Conservation (phyloP, 805 yeast species). For the Candida stauntonica region DNA sequence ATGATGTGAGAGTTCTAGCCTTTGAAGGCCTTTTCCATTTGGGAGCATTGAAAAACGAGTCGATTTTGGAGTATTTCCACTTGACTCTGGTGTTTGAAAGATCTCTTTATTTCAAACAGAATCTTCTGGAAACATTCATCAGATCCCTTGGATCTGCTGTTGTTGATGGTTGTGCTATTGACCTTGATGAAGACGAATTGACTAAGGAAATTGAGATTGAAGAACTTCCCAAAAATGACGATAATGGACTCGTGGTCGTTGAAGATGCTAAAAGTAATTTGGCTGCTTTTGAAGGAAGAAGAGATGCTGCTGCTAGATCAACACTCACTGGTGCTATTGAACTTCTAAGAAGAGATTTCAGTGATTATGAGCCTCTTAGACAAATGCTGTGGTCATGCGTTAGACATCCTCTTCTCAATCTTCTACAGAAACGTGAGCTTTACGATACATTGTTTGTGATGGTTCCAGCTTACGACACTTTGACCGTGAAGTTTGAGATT, state of each 20-base stretch:
- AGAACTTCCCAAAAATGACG: slow-evolving; percentile 17
- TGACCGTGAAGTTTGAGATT: slow-evolving; percentile 55
- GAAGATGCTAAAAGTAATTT: slow-evolving; percentile 48
- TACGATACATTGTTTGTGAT: slow-evolving; percentile 65
- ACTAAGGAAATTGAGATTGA: slow-evolving; percentile 14
- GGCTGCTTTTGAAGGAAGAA: slow-evolving; percentile 44
- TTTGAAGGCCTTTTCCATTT: slow-evolving; percentile 62
- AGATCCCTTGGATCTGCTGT: slow-evolving; percentile 64
- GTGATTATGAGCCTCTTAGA: slow-evolving; percentile 51
- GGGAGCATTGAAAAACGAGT: slow-evolving; percentile 72
- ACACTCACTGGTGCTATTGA: slow-evolving; percentile 64
- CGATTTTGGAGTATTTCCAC: slow-evolving; percentile 59
- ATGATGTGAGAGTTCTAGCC: slow-evolving; percentile 60
- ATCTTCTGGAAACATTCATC: slow-evolving; percentile 43
- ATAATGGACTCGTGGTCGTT: slow-evolving; percentile 44
- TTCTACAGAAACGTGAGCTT: slow-evolving; percentile 56
- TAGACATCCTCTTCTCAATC: slow-evolving; percentile 54
- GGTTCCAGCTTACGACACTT: slow-evolving; percentile 54
- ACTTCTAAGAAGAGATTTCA: slow-evolving; percentile 54
- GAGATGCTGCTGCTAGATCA: slow-evolving; percentile 62
- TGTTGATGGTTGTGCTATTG: slow-evolving; percentile 52
- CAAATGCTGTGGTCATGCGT: slow-evolving; percentile 64
- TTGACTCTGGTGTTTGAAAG: slow-evolving; percentile 51
- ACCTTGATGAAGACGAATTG: slow-evolving; percentile 64
- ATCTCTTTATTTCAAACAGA: slow-evolving; percentile 46